A percentile compares a stretch with the other conserved stretches of the same genome.
phyloP scores from a whole-genome alignment of 2,329 filamentous ascomycete genomes.

The Dactylellina haptotyla region DNA sequence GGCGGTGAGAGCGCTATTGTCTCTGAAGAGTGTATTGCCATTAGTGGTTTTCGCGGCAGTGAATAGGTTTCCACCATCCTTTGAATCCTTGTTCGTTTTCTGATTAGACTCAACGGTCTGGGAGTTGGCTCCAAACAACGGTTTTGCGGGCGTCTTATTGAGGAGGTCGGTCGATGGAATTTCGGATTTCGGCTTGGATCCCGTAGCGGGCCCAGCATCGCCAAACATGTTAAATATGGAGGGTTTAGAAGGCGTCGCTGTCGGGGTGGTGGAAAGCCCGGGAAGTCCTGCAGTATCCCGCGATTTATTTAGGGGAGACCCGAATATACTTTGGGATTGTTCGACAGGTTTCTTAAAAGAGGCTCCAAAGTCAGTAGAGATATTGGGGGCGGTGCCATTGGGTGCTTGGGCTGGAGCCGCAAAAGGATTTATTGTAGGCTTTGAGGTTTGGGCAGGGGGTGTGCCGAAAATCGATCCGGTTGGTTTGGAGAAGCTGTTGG shows the following conservation, averaged over 20 bases:
- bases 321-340: conserved; percentile 14
- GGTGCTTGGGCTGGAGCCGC: conserved; percentile 8
- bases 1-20: background rate
- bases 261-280: conserved; percentile 28
- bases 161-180: background rate
- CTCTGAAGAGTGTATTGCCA: background rate
- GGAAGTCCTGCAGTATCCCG: background rate
- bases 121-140: conserved; percentile 19
- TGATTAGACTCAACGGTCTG: background rate
- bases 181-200: background rate
- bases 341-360: background rate
- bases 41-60: background rate
- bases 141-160: background rate
- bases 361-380: background rate
- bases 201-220: background rate
- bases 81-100: background rate
- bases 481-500: background rate
- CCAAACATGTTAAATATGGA: conserved; percentile 27
- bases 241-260: conserved; percentile 18
- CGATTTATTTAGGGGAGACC: conserved; percentile 12
- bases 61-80: background rate
- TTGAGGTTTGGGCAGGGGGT: background rate
- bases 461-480: conserved; percentile 16
- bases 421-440: conserved; percentile 24
- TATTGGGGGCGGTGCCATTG: background rate